Evolutionary conservation across 768 basidiomycete genomes (phyloP).

Genomic region (Phlebiopsis gigantea): DNA sequence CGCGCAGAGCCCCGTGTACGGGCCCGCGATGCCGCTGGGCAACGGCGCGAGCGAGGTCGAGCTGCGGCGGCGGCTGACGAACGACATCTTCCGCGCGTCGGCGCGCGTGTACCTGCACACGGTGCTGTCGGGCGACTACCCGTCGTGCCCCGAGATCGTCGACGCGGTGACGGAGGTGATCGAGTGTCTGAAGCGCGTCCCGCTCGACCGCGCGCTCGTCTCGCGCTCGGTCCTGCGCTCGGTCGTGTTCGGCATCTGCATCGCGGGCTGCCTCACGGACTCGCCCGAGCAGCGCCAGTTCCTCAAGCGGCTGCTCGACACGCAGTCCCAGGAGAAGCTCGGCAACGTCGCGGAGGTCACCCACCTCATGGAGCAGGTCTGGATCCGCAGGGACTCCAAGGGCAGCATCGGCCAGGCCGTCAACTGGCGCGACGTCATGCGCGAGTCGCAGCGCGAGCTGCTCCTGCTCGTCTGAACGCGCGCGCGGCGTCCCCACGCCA

Average conservation of each 20-base stretch:
- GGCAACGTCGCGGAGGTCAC: slow-evolving; percentile 63
- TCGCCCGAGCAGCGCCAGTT: slow-evolving; percentile 35
- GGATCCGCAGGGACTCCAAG: slow-evolving; percentile 37
- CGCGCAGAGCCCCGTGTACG: slow-evolving; percentile 7
- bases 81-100: slow-evolving; percentile 62
- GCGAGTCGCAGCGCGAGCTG: slow-evolving; percentile 30
- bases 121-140: slow-evolving; percentile 70
- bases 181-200: slow-evolving; percentile 36
- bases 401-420: slow-evolving; percentile 33
- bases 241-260: slow-evolving; percentile 74
- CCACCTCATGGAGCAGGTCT: slow-evolving; percentile 51
- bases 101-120: slow-evolving; percentile 71
- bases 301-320: slow-evolving; percentile 42
- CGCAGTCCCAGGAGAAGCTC: slow-evolving; percentile 46
- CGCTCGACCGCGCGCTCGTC: slow-evolving; percentile 25
- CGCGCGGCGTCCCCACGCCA: not conserved
- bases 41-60: slow-evolving; percentile 21
- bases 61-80: slow-evolving; percentile 31
- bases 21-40: not conserved
- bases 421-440: slow-evolving; percentile 58
- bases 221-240: slow-evolving; percentile 61
- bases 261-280: slow-evolving; percentile 67
- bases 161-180: slow-evolving; percentile 51
- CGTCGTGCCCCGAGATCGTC: slow-evolving; percentile 58
- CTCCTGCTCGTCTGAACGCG: slow-evolving; percentile 52